These are phyloP conservation scores for Alternaria rosae DNA, from an alignment of 2,329 filamentous ascomycete species.

Conservation along the genomic window DNA sequence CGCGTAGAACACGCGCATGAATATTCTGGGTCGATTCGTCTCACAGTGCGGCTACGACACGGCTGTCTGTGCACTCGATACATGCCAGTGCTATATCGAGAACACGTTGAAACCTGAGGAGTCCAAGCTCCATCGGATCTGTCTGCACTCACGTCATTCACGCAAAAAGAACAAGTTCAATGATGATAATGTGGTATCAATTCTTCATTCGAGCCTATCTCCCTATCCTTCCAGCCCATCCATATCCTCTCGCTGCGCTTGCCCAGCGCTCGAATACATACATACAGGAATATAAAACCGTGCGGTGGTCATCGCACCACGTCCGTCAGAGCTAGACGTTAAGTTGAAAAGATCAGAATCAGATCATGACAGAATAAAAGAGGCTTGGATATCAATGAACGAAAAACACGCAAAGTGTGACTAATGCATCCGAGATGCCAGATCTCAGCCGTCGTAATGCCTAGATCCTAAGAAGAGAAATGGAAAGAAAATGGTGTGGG, in stretches of 20 bases:
- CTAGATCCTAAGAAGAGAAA: constrained; percentile 11
- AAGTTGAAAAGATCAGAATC: background rate
- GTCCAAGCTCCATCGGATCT: background rate
- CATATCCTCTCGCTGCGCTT: background rate
- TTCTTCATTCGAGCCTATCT: constrained; percentile 1
- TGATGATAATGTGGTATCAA: constrained; percentile 1
- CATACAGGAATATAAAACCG: constrained; percentile 7
- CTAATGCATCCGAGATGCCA: constrained; percentile 17
- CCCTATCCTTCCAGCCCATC: background rate
- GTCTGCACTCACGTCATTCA: background rate
- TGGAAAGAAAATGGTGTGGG: constrained; percentile 1
- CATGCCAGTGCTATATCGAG: background rate
- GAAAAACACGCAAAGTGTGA: background rate
- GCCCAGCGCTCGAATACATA: constrained; percentile 11
- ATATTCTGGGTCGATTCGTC: background rate
- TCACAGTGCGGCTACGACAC: background rate
- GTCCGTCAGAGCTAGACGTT: constrained; percentile 9
- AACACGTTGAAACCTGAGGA: background rate
- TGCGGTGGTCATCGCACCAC: constrained; percentile 9
- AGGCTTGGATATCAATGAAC: constrained; percentile 8
- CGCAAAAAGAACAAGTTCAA: background rate
- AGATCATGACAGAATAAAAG: constrained; percentile 6
- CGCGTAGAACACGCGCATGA: background rate
- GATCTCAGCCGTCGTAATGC: constrained; percentile 6
- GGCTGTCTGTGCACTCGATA: background rate